Evolutionary conservation across 2,329 filamentous ascomycete genomes (phyloP), one percentile per base, ranked within the genome.

Genomic region (Diaporthe sp.): DNA sequence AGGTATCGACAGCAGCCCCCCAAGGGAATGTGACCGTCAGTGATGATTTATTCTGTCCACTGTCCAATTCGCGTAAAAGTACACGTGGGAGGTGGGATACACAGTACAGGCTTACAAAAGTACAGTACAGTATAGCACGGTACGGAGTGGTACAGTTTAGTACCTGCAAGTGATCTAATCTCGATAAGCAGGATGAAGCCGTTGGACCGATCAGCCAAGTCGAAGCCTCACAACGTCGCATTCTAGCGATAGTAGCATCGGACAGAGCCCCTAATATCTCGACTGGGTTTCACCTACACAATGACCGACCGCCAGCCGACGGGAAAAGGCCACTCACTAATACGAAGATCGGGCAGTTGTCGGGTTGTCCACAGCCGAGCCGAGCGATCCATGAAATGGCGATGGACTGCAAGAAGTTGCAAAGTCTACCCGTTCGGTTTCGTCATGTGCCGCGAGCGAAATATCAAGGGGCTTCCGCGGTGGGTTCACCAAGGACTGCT

Each of bases 211-310:
- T 53, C 47, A 37, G 65, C 31, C 65, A 68, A 53, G 31, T 42
- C 53, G 65, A 68, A 53, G 55, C 70, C 31, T 63, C 71, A 42
- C 39, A 63, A 63, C 71, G 71, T 72, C 71, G 71, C 60, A 53
- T 63, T 72, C 28, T 72, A 58, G n/a, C 31, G 8, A 34, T 63
- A 65, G n/a, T 39, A 53, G 57, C 58, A 42, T 72, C 44, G 60
- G 44, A 22, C 58, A 47, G 4, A 47, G 31, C 34, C 44, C 74
- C 61, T 75, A 68, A 25, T 47, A 75, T 75, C 71, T 75, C 74
- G 74, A 75, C 34, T 60, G 60, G 61, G 74, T 75, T 75, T 75
- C 74, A 75, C 47, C 68, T 60, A 53, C 58, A 61, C 34, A 22
- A 10, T 31, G 31, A 39, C 34, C 28, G 34, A 39, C 57, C 31